phyloP scores from a whole-genome alignment of 129 eudicot genomes.

The Kitagawia praeruptora region DNA sequence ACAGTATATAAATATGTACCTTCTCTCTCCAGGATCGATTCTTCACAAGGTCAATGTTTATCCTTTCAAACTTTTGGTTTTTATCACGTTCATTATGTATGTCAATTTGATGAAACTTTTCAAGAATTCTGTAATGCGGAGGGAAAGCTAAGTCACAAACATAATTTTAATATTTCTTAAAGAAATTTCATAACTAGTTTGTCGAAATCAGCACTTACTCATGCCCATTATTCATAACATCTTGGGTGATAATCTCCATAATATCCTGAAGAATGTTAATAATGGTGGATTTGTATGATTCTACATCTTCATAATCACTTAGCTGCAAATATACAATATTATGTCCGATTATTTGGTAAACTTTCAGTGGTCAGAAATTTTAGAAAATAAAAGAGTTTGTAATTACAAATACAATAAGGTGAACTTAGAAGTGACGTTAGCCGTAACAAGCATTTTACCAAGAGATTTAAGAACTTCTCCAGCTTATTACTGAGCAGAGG shows the following conservation, averaged over 20 bases:
- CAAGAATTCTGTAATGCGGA: slow-evolving; percentile 40
- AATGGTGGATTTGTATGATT: slow-evolving; percentile 47
- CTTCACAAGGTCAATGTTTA: slow-evolving; percentile 38
- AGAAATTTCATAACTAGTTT: not conserved
- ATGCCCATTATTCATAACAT: slow-evolving; percentile 66
- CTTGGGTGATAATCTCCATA: slow-evolving; percentile 74
- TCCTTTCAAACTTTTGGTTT: slow-evolving; percentile 68
- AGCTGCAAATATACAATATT: slow-evolving; percentile 33
- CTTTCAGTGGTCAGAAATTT: not conserved
- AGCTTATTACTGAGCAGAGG: slow-evolving; percentile 70
- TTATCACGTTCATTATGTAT: slow-evolving; percentile 27
- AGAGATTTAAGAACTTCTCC: slow-evolving; percentile 64
- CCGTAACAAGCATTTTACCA: slow-evolving; percentile 36
- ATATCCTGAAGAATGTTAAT: slow-evolving; percentile 83
- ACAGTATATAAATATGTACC: slow-evolving; percentile 32
- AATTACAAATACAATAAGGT: not conserved
- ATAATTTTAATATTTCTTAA: not conserved
- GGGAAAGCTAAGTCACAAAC: slow-evolving; percentile 1
- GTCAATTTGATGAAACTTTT: slow-evolving; percentile 25
- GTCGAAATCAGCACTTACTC: slow-evolving; percentile 40
- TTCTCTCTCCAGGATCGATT: slow-evolving; percentile 73
- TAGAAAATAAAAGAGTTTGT: not conserved
- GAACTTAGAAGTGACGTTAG: not conserved
- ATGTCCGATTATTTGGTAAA: not conserved
- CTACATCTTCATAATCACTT: slow-evolving; percentile 29